Percentiles rank a stretch among this genome's conserved stretches.
Conservation (phyloP, 345 rosid genomes). For the Garcia nutans region DNA sequence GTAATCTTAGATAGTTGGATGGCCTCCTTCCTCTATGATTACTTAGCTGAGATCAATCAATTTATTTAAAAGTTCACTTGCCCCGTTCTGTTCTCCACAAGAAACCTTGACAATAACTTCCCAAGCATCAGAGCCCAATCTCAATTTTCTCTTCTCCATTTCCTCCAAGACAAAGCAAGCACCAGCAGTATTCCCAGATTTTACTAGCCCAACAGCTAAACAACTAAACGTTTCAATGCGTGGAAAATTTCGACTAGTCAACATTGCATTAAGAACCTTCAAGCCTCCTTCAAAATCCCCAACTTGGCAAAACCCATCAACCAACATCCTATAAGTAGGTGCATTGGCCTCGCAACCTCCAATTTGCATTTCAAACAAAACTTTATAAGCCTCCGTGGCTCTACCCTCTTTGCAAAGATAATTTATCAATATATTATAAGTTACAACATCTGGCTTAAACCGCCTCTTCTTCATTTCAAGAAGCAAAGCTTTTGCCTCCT, state of each 20-base stretch:
- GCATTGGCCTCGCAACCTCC: slow-evolving; percentile 80
- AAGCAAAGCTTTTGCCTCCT: slow-evolving; percentile 60
- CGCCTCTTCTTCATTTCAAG: slow-evolving; percentile 76
- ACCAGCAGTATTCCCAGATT: slow-evolving; percentile 50
- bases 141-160: slow-evolving; percentile 64
- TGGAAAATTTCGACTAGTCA: slow-evolving; percentile 61
- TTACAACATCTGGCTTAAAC: slow-evolving; percentile 75
- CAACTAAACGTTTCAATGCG: slow-evolving; percentile 48
- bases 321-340: slow-evolving; percentile 79
- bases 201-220: slow-evolving; percentile 54
- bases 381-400: slow-evolving; percentile 58
- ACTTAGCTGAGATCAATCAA: slow-evolving; percentile 14
- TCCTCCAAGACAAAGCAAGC: slow-evolving; percentile 72
- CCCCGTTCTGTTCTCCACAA: slow-evolving; percentile 34
- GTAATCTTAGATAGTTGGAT: not conserved
- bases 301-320: slow-evolving; percentile 66
- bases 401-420: slow-evolving; percentile 63
- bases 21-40: not conserved
- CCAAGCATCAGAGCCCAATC: slow-evolving; percentile 53
- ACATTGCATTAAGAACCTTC: slow-evolving; percentile 72
- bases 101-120: slow-evolving; percentile 44
- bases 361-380: slow-evolving; percentile 68
- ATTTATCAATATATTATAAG: slow-evolving; percentile 70
- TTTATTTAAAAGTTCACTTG: slow-evolving; percentile 45
- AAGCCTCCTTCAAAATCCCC: slow-evolving; percentile 70